Conservation (phyloP, 306 rosid species). For the Rosa persica region DNA sequence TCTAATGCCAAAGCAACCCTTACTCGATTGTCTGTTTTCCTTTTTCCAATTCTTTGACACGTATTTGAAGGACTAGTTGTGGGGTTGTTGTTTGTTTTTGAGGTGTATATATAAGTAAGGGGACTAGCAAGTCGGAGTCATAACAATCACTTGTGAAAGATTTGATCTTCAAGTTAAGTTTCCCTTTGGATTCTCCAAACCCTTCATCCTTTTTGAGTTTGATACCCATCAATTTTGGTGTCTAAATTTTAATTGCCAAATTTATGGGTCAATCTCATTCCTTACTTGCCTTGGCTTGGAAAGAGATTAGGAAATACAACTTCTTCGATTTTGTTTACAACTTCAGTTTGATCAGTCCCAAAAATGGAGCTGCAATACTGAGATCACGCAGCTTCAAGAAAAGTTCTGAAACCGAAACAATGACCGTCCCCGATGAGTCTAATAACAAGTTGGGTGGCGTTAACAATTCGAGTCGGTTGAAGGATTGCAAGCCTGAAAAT, state of each 20-base stretch:
- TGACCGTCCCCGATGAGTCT: constrained; percentile 32
- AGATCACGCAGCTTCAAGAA: constrained; percentile 61
- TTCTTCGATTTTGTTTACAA: constrained; percentile 32
- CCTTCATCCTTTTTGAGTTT: neutral
- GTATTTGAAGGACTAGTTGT: constrained; percentile 34
- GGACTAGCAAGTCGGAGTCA: constrained; percentile 5
- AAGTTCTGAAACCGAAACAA: constrained; percentile 43
- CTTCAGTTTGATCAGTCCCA: constrained; percentile 36
- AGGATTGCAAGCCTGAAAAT: constrained; percentile 48
- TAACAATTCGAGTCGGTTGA: constrained; percentile 36
- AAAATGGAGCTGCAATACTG: constrained; percentile 37
- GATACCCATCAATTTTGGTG: neutral
- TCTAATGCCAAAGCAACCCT: constrained; percentile 16
- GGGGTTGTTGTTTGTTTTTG: neutral
- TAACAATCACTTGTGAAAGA: constrained; percentile 13
- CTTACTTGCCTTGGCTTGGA: constrained; percentile 50
- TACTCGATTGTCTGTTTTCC: constrained; percentile 13
- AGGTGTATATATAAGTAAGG: constrained; percentile 7
- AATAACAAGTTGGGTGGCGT: constrained; percentile 1
- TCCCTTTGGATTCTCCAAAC: constrained; percentile 4
- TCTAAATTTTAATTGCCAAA: neutral
- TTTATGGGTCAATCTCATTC: constrained; percentile 72
- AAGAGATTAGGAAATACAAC: constrained; percentile 42
- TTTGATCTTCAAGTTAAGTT: constrained; percentile 10
- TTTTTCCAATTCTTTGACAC: constrained; percentile 45